Evolutionary conservation across 2,329 filamentous ascomycete genomes (phyloP).

Genomic region (Fusarium devonianum): DNA sequence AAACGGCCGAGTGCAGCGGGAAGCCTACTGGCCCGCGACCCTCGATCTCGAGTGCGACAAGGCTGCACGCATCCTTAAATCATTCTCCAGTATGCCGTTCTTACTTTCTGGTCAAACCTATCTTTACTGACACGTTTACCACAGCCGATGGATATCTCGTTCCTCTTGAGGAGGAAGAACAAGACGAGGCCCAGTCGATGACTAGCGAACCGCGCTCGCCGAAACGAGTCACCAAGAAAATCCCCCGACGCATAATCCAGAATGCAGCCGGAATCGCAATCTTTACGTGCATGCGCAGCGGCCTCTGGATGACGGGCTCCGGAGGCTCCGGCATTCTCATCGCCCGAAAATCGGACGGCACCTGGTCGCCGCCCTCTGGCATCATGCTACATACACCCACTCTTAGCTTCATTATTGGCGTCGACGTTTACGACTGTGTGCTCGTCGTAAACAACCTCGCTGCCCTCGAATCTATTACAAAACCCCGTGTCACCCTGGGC

Average conservation of each 20-base stretch:
- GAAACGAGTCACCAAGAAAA: slow-evolving; percentile 74
- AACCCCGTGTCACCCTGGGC: slow-evolving; percentile 79
- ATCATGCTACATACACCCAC: slow-evolving; percentile 90
- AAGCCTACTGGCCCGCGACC: slow-evolving; percentile 85
- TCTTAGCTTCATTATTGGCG: slow-evolving; percentile 86
- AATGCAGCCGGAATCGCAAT: slow-evolving; percentile 91
- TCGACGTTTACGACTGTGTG: slow-evolving; percentile 96
- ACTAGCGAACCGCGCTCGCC: slow-evolving; percentile 55
- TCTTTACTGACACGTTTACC: slow-evolving; percentile 30
- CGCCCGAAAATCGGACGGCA: slow-evolving; percentile 82
- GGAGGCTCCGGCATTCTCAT: slow-evolving; percentile 89
- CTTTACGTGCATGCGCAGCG: slow-evolving; percentile 95
- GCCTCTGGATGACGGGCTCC: slow-evolving; percentile 89
- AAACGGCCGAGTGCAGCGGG: slow-evolving; percentile 50
- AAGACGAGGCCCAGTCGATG: slow-evolving; percentile 42
- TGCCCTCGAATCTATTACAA: slow-evolving; percentile 84
- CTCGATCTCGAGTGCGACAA: slow-evolving; percentile 92
- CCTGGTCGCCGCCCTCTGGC: slow-evolving; percentile 90
- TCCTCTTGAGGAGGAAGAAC: slow-evolving; percentile 50
- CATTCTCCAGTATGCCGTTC: slow-evolving; percentile 75
- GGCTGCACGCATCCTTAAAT: slow-evolving; percentile 85
- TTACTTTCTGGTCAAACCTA: background rate
- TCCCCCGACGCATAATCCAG: slow-evolving; percentile 83
- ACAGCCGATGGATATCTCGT: slow-evolving; percentile 65
- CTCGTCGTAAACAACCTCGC: slow-evolving; percentile 88